Evolutionary conservation across 768 basidiomycete genomes (phyloP).

Genomic region (Dendrothele bispora): DNA sequence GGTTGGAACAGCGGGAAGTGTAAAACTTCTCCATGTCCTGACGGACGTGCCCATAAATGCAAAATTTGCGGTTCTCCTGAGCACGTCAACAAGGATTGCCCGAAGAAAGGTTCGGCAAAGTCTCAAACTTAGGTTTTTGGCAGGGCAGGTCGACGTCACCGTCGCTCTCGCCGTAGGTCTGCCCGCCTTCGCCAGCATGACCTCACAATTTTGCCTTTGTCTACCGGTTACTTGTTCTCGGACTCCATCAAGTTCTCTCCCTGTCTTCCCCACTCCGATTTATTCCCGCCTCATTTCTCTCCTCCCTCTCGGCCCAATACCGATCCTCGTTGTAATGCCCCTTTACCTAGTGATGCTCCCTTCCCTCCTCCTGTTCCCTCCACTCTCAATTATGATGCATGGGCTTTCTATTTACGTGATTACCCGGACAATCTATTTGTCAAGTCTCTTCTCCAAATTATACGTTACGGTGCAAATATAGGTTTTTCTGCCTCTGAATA

Average conservation of each 20-base stretch:
- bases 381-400: slow-evolving; percentile 11
- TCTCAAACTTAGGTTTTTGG: slow-evolving; percentile 9
- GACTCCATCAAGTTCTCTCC: slow-evolving; percentile 1
- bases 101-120: slow-evolving; percentile 3
- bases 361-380: slow-evolving; percentile 13
- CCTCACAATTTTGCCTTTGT: not conserved
- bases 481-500: slow-evolving; percentile 18
- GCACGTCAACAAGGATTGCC: not conserved
- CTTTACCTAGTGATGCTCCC: not conserved
- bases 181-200: slow-evolving; percentile 15
- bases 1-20: slow-evolving; percentile 11
- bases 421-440: slow-evolving; percentile 29
- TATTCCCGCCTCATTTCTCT: slow-evolving; percentile 9
- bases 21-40: slow-evolving; percentile 9
- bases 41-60: slow-evolving; percentile 10
- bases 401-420: slow-evolving; percentile 20
- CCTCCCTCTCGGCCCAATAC: slow-evolving; percentile 22
- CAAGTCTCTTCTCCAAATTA: slow-evolving; percentile 21
- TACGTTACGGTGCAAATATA: slow-evolving; percentile 22
- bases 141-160: slow-evolving; percentile 12
- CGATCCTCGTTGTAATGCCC: slow-evolving; percentile 19
- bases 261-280: slow-evolving; percentile 3
- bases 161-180: too few species aligned
- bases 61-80: slow-evolving; percentile 3
- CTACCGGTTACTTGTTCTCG: too few species aligned